A percentile compares a stretch with the other conserved stretches of the same genome.
These are phyloP conservation scores for Ichthyophthirius multifiliis DNA, from an alignment of 169 alveolate genomes.

Conservation along the genomic window DNA sequence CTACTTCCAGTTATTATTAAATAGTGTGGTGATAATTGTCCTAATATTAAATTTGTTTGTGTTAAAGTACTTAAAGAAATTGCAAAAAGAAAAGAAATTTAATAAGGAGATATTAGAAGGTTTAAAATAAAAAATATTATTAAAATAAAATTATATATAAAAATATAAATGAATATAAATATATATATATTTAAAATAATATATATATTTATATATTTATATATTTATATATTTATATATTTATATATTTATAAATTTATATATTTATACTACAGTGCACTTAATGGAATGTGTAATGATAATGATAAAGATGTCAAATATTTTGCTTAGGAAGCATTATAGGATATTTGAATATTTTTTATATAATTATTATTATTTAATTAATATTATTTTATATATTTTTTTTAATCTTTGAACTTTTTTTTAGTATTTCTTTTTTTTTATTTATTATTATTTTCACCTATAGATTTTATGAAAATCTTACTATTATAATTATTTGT, in stretches of 20 bases:
- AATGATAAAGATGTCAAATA: slow-evolving; percentile 73
- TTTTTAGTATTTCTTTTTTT: too few relatives aligned
- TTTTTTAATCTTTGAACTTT: too few relatives aligned
- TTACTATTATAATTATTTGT: too few relatives aligned
- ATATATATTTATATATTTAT: not conserved
- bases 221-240: not conserved
- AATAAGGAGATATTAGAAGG: too few relatives aligned
- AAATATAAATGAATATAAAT: too few relatives aligned
- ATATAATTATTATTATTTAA: too few relatives aligned
- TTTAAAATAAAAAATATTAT: not conserved
- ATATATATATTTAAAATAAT: slow-evolving; percentile 39
- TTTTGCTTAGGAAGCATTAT: slow-evolving; percentile 50
- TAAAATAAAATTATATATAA: not conserved
- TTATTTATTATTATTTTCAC: too few relatives aligned
- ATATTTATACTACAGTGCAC: not conserved
- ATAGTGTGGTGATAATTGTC: slow-evolving; percentile 65
- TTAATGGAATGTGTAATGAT: slow-evolving; percentile 49
- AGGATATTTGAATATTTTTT: too few relatives aligned
- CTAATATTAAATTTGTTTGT: slow-evolving; percentile 58
- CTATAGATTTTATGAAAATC: too few relatives aligned
- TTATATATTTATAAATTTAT: not conserved
- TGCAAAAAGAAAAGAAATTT: not conserved
- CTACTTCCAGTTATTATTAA: slow-evolving; percentile 50
- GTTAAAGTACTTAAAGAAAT: slow-evolving; percentile 44
- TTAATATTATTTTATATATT: too few relatives aligned